These are phyloP conservation scores for Penicillium psychrosexuale DNA, from an alignment of 2,329 filamentous ascomycete genomes.

Conservation along the genomic window DNA sequence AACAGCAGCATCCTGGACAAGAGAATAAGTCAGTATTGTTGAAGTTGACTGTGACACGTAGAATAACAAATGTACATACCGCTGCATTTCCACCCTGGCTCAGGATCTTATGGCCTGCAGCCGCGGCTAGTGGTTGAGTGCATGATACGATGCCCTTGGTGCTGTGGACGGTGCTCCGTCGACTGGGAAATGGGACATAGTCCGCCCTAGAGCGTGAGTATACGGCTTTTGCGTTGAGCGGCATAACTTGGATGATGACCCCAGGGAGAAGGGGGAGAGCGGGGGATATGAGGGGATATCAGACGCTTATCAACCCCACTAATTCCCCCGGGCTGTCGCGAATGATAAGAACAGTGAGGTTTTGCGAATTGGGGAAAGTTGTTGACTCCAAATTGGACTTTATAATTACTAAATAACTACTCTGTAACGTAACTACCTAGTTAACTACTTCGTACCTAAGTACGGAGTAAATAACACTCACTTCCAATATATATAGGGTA, in stretches of 20 bases:
- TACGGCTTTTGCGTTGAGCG: slow-evolving; percentile 49
- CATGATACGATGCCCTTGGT: slow-evolving; percentile 87
- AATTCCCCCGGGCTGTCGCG: neutral
- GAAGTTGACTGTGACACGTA: neutral
- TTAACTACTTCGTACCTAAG: no score
- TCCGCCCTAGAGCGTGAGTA: slow-evolving; percentile 50
- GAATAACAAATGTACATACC: slow-evolving; percentile 54
- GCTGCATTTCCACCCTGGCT: slow-evolving; percentile 88
- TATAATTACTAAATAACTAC: no score
- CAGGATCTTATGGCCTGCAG: slow-evolving; percentile 82
- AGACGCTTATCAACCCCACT: neutral
- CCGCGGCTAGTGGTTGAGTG: slow-evolving; percentile 83
- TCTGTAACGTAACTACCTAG: no score
- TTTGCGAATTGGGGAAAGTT: slow-evolving; percentile 5
- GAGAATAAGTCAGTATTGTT: neutral
- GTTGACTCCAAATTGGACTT: neutral
- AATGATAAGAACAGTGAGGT: no score
- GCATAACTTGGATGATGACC: slow-evolving; percentile 37
- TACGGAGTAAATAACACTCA: no score
- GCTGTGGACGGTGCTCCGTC: slow-evolving; percentile 89
- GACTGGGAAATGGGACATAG: slow-evolving; percentile 55
- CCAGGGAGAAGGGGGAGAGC: neutral
- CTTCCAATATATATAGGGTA: no score
- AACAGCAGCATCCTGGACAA: slow-evolving; percentile 79
- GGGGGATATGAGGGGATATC: neutral